These are phyloP conservation scores for Apiospora saccharicola DNA, from an alignment of 2,329 filamentous ascomycete species.

Conservation along the genomic window DNA sequence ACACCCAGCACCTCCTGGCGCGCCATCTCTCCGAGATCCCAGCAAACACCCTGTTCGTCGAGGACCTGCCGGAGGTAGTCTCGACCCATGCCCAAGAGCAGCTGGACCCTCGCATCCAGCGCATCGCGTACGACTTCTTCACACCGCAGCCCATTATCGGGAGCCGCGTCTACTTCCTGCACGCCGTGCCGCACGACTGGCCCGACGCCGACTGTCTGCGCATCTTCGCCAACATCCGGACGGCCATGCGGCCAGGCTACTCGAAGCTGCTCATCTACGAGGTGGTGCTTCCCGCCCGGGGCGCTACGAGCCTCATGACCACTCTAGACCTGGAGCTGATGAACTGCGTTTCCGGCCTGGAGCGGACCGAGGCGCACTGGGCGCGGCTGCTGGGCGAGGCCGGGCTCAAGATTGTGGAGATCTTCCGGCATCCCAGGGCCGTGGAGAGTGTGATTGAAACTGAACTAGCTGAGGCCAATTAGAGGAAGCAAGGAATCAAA, in stretches of 20 bases:
- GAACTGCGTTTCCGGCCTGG: constrained; percentile 4
- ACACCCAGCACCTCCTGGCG: constrained; percentile 42
- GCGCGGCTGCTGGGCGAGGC: background rate
- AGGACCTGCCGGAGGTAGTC: constrained; percentile 48
- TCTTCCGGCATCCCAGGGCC: background rate
- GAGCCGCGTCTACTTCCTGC: constrained; percentile 43
- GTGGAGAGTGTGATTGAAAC: constrained; percentile 27
- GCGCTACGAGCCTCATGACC: constrained; percentile 9
- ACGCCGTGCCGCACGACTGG: constrained; percentile 50
- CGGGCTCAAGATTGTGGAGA: constrained; percentile 10
- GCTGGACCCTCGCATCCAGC: constrained; percentile 35
- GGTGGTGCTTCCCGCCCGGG: constrained; percentile 19
- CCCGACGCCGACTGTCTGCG: constrained; percentile 40
- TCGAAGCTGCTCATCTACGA: constrained; percentile 49
- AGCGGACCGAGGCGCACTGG: constrained; percentile 25
- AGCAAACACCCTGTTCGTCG: constrained; percentile 44
- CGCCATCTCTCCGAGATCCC: constrained; percentile 38
- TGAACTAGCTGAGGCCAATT: constrained; percentile 2
- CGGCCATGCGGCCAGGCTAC: constrained; percentile 60
- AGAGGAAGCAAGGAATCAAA: no score
- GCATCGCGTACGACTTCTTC: constrained; percentile 44
- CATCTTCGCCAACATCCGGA: constrained; percentile 50
- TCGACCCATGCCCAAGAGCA: constrained; percentile 26
- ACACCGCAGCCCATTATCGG: constrained; percentile 40
- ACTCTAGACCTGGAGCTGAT: constrained; percentile 25